Percentiles rank a stretch among this genome's conserved stretches.
Conservation (phyloP, 2,329 filamentous ascomycete genomes). For the Phialophora expanda region DNA sequence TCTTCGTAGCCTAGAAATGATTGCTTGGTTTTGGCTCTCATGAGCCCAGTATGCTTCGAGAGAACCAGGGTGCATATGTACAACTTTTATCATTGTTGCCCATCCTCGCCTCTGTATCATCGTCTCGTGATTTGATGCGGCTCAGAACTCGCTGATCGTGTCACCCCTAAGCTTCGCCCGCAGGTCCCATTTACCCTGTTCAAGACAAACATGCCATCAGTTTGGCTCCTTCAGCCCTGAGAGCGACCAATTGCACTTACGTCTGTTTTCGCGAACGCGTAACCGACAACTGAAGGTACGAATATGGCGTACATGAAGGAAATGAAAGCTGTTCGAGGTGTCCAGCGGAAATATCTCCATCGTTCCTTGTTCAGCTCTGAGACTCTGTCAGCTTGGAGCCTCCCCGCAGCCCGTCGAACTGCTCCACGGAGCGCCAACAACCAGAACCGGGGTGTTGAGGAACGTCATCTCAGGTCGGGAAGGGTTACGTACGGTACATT, state of each 20-base stretch:
- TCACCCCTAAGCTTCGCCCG: slow-evolving; percentile 89
- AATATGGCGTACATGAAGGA: slow-evolving; percentile 76
- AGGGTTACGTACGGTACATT: slow-evolving; percentile 53
- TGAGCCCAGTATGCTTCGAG: neutral
- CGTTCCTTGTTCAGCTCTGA: slow-evolving; percentile 71
- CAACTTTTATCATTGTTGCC: slow-evolving; percentile 9
- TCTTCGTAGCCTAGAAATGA: neutral
- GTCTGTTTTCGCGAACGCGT: slow-evolving; percentile 78
- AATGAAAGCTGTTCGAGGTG: slow-evolving; percentile 77
- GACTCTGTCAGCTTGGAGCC: neutral
- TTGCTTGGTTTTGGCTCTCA: neutral
- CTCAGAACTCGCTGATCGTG: slow-evolving; percentile 76
- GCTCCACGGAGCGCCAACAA: too few species aligned
- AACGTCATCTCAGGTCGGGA: slow-evolving; percentile 3
- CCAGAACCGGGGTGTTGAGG: neutral
- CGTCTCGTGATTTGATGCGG: slow-evolving; percentile 4
- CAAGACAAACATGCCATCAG: slow-evolving; percentile 36
- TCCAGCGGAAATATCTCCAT: slow-evolving; percentile 96
- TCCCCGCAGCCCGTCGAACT: neutral
- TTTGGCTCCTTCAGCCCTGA: neutral
- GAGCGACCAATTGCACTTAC: slow-evolving; percentile 64
- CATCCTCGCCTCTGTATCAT: neutral
- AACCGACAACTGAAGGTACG: slow-evolving; percentile 73
- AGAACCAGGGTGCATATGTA: slow-evolving; percentile 24
- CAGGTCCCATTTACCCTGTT: slow-evolving; percentile 82